Percentiles rank a stretch among this genome's conserved stretches.
These are phyloP conservation scores for Alternaria incomplexa DNA, from an alignment of 2,329 filamentous ascomycete genomes.

Conservation along the genomic window DNA sequence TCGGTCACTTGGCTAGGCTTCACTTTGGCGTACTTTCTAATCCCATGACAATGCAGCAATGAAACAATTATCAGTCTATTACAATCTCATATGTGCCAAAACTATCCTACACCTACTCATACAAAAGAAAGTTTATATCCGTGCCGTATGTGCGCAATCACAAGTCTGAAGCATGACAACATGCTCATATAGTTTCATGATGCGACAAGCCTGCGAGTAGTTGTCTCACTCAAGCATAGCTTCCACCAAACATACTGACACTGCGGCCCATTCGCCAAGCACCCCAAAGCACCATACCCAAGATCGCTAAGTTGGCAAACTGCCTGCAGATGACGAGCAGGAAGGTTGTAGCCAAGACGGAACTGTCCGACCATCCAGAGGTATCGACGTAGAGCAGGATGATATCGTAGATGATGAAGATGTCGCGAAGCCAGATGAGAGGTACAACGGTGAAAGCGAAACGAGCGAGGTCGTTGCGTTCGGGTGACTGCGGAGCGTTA, in stretches of 20 bases:
- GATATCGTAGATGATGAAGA: slow-evolving; percentile 12
- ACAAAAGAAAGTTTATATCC: background rate
- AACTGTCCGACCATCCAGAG: background rate
- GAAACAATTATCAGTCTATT: background rate
- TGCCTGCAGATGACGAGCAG: slow-evolving; percentile 5
- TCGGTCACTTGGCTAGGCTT: background rate
- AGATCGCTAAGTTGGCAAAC: slow-evolving; percentile 2
- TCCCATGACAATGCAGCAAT: background rate
- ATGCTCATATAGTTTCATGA: too few relatives aligned
- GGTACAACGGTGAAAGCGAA: slow-evolving; percentile 6
- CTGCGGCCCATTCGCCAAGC: slow-evolving; percentile 11
- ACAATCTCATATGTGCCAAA: background rate
- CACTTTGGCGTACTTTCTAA: background rate
- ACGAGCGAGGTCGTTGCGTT: slow-evolving; percentile 6
- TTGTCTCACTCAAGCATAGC: background rate
- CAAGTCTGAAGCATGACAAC: too few relatives aligned
- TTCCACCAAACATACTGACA: background rate
- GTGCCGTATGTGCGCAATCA: too few relatives aligned
- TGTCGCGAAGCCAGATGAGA: slow-evolving; percentile 10
- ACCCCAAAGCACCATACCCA: slow-evolving; percentile 8
- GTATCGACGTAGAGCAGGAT: slow-evolving; percentile 3
- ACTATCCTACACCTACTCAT: background rate
- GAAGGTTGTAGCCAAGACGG: slow-evolving; percentile 1
- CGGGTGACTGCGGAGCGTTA: background rate
- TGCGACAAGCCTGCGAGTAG: background rate